Conservation (phyloP, 257 asterid species). For the Salvia rosmarinus region DNA sequence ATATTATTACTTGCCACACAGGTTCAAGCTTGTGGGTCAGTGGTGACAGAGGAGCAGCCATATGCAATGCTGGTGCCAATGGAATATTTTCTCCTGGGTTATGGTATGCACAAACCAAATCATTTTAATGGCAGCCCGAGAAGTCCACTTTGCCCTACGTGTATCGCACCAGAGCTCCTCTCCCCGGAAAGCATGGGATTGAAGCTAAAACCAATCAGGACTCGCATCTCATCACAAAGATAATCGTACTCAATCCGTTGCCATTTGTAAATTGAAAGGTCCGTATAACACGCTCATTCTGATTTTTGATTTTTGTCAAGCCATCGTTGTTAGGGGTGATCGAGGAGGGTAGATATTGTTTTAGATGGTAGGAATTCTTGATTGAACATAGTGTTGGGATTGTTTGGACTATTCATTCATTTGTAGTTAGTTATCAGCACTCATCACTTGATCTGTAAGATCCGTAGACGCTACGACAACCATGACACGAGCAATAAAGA, state of each 20-base stretch:
- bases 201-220: slow-evolving; percentile 87
- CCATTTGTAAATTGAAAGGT: slow-evolving; percentile 39
- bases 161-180: slow-evolving; percentile 83
- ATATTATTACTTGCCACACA: slow-evolving; percentile 28
- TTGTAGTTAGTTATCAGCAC: slow-evolving; percentile 46
- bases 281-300: slow-evolving; percentile 23
- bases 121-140: slow-evolving; percentile 71
- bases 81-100: slow-evolving; percentile 82
- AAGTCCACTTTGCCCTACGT: slow-evolving; percentile 77
- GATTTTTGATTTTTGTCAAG: background rate
- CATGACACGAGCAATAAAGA: slow-evolving; percentile 23
- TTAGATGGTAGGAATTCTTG: slow-evolving; percentile 57
- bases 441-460: slow-evolving; percentile 37
- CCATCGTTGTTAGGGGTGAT: slow-evolving; percentile 24
- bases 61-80: slow-evolving; percentile 83
- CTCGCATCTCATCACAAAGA: slow-evolving; percentile 38
- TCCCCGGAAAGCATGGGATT: slow-evolving; percentile 95
- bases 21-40: slow-evolving; percentile 90
- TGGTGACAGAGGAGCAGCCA: slow-evolving; percentile 97
- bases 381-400: slow-evolving; percentile 45
- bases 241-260: slow-evolving; percentile 28
- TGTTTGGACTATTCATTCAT: slow-evolving; percentile 47
- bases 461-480: slow-evolving; percentile 21
- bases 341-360: slow-evolving; percentile 41
- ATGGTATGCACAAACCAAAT: slow-evolving; percentile 63